Conservation (phyloP, 2,329 filamentous ascomycete species). For the Alternaria brassicae region DNA sequence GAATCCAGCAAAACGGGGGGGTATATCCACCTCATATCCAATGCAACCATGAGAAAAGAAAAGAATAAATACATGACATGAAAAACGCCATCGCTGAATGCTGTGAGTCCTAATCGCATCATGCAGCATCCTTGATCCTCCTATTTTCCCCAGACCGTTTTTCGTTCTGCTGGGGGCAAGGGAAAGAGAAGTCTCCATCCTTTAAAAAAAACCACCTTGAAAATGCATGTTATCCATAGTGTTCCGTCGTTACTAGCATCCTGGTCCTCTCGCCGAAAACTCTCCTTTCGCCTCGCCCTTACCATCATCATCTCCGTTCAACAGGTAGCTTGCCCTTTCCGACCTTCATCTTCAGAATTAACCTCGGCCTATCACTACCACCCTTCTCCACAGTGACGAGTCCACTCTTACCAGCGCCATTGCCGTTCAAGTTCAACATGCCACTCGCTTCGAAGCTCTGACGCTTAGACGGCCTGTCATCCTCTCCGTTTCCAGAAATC, state of each 20-base stretch:
- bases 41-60: neutral
- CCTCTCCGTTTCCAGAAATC: slow-evolving; percentile 16
- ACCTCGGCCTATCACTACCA: slow-evolving; percentile 21
- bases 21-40: slow-evolving; percentile 11
- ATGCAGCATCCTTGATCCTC: neutral
- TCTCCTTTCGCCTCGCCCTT: neutral
- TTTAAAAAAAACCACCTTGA: slow-evolving; percentile 4
- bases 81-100: slow-evolving; percentile 38
- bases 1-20: slow-evolving; percentile 4
- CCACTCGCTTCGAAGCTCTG: slow-evolving; percentile 36
- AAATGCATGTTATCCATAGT: slow-evolving; percentile 5
- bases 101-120: slow-evolving; percentile 11
- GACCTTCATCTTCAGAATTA: slow-evolving; percentile 34
- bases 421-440: slow-evolving; percentile 24
- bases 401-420: slow-evolving; percentile 16
- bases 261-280: neutral
- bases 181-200: neutral
- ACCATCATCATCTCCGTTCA: neutral
- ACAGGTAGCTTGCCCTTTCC: slow-evolving; percentile 20
- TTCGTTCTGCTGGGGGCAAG: neutral
- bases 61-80: neutral
- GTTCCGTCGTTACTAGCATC: neutral
- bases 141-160: neutral
- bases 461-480: slow-evolving; percentile 36
- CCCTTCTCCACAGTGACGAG: slow-evolving; percentile 29